Conservation (phyloP, 1,284 basidiomycete genomes). For the Ustilago shanxiensis region DNA sequence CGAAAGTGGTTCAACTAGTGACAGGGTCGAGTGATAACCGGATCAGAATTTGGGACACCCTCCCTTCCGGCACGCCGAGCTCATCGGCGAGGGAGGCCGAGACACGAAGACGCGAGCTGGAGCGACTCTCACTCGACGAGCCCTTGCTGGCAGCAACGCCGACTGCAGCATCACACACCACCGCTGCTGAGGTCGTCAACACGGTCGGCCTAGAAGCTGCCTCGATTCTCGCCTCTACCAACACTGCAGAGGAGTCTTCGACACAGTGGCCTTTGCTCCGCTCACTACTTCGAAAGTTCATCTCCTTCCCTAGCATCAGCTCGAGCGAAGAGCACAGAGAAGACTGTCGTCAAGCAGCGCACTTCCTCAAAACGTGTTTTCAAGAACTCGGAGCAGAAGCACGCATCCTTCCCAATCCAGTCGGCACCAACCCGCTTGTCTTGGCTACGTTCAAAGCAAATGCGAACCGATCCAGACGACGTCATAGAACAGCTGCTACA, state of each 20-base stretch:
- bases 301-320: conserved; percentile 88
- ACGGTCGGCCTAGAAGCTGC: conserved; percentile 15
- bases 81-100: not conserved
- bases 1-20: conserved; percentile 38
- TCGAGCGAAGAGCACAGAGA: conserved; percentile 79
- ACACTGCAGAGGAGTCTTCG: not conserved
- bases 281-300: conserved; percentile 83
- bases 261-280: conserved; percentile 72
- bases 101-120: conserved; percentile 18
- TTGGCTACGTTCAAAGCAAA: conserved; percentile 61
- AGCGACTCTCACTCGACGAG: conserved; percentile 27
- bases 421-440: conserved; percentile 61
- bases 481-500: conserved; percentile 16
- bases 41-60: conserved; percentile 65
- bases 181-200: conserved; percentile 3
- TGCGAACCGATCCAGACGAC: conserved; percentile 24
- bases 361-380: conserved; percentile 61
- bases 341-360: conserved; percentile 73
- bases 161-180: not conserved
- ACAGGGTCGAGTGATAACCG: conserved; percentile 59
- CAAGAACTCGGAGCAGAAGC: conserved; percentile 63
- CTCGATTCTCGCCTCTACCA: conserved; percentile 9
- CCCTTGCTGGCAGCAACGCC: conserved; percentile 20
- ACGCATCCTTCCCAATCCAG: conserved; percentile 50
- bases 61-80: not conserved